Conservation (phyloP, 345 rosid species). For the Moricandia moricandioides region DNA sequence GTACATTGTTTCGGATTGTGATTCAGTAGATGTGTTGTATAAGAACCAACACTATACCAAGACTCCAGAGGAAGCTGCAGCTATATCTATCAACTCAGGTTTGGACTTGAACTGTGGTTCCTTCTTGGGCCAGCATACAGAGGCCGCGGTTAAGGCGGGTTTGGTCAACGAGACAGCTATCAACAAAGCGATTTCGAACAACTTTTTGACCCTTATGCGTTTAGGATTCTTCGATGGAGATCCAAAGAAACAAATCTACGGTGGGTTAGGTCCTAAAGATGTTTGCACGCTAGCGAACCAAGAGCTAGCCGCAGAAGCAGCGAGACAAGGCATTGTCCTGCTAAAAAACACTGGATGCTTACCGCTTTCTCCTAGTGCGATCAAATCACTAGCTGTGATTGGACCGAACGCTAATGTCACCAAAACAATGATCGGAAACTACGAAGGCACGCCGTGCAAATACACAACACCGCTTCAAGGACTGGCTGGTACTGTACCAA, state of each 20-base stretch:
- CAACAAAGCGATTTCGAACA: slow-evolving; percentile 68
- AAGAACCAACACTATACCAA: slow-evolving; percentile 75
- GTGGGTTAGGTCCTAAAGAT: slow-evolving; percentile 70
- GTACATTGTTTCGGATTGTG: slow-evolving; percentile 88
- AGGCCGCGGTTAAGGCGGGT: slow-evolving; percentile 68
- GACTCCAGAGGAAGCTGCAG: slow-evolving; percentile 94
- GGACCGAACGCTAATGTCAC: slow-evolving; percentile 94
- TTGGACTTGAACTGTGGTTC: slow-evolving; percentile 82
- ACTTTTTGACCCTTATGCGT: slow-evolving; percentile 78
- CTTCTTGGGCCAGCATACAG: slow-evolving; percentile 73
- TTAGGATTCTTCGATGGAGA: slow-evolving; percentile 94
- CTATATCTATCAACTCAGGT: slow-evolving; percentile 69
- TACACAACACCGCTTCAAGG: slow-evolving; percentile 87
- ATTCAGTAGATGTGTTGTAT: slow-evolving; percentile 64
- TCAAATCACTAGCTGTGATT: slow-evolving; percentile 69
- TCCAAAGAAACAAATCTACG: slow-evolving; percentile 70
- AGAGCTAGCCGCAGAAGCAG: slow-evolving; percentile 81
- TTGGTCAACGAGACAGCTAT: slow-evolving; percentile 54
- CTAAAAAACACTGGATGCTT: slow-evolving; percentile 67
- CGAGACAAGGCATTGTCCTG: slow-evolving; percentile 91
- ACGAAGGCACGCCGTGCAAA: slow-evolving; percentile 85
- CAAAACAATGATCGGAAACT: slow-evolving; percentile 94
- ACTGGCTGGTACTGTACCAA: slow-evolving; percentile 49
- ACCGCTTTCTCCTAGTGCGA: slow-evolving; percentile 59
- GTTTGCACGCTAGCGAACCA: slow-evolving; percentile 71